These are phyloP conservation scores for Yamadazyma sp. DNA, from an alignment of 1,139 yeast species.

Conservation along the genomic window DNA sequence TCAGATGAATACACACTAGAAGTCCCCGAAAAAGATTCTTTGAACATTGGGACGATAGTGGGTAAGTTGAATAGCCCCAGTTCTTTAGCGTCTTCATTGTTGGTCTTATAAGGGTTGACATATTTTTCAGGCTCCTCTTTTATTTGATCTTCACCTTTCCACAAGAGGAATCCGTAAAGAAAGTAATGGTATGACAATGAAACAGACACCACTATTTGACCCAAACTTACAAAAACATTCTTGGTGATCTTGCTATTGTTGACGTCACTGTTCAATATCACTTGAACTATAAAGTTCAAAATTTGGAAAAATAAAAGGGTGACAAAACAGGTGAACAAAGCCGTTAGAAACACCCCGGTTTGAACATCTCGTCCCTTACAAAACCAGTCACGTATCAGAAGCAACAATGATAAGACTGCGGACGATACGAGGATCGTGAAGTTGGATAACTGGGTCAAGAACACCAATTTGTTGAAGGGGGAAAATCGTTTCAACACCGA, in stretches of 20 bases:
- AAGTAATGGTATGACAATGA: slow-evolving; percentile 2
- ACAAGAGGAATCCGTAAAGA: neutral
- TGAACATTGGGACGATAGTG: neutral
- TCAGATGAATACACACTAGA: slow-evolving; percentile 9
- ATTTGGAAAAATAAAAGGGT: slow-evolving; percentile 5
- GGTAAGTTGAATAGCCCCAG: neutral
- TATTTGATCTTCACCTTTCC: neutral
- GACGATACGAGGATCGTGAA: neutral
- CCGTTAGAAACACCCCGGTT: neutral
- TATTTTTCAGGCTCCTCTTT: neutral
- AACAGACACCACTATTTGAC: slow-evolving; percentile 4
- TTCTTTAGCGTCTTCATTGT: neutral
- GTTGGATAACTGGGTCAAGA: slow-evolving; percentile 3
- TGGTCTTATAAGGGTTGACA: neutral
- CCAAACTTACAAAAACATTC: slow-evolving; percentile 2
- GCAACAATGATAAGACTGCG: neutral
- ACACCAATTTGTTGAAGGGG: neutral
- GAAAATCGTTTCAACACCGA: neutral
- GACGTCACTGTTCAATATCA: neutral
- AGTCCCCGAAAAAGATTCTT: slow-evolving; percentile 2
- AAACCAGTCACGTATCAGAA: neutral
- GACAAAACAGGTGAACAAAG: slow-evolving; percentile 1
- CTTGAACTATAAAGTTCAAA: slow-evolving; percentile 4
- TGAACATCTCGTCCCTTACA: neutral
- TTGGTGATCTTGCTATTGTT: slow-evolving; percentile 1